Conservation (phyloP, 1,139 yeast genomes). For the Debaryomyces nepalensis region DNA sequence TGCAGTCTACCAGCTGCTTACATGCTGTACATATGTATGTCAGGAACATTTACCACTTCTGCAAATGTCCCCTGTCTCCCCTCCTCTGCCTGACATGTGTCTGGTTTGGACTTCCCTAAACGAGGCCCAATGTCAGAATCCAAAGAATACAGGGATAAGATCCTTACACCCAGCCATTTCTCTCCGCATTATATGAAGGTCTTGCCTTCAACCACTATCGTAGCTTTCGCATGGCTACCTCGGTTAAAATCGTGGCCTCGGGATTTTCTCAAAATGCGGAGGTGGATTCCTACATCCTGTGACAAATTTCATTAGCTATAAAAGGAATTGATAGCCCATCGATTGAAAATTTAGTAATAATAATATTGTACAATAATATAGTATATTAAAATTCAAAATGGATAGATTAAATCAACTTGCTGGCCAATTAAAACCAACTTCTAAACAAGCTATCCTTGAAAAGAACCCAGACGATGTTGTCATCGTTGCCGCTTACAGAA, state of each 20-base stretch:
- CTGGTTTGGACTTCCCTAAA: background rate
- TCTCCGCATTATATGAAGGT: background rate
- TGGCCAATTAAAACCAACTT: conserved; percentile 55
- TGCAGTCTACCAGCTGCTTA: no score
- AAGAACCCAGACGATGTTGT: conserved; percentile 87
- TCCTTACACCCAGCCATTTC: background rate
- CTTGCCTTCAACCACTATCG: background rate
- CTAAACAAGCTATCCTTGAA: conserved; percentile 49
- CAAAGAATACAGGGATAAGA: no score
- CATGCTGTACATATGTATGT: no score
- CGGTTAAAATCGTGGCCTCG: conserved; percentile 9
- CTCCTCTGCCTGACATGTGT: no score
- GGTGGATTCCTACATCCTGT: conserved; percentile 12
- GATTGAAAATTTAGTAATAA: background rate
- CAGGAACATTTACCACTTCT: no score
- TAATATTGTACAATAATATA: conserved; percentile 1
- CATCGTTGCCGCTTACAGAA: conserved; percentile 84
- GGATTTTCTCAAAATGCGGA: conserved; percentile 12
- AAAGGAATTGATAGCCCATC: conserved; percentile 4
- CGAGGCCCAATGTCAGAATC: background rate
- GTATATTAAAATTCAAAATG: conserved; percentile 32
- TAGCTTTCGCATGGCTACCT: background rate
- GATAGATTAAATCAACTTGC: conserved; percentile 66
- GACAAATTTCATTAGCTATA: conserved; percentile 11
- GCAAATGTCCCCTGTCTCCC: no score